Base-by-base conservation (phyloP, 2,329 filamentous ascomycete species). In the Malbranchea cinnamomea region DNA sequence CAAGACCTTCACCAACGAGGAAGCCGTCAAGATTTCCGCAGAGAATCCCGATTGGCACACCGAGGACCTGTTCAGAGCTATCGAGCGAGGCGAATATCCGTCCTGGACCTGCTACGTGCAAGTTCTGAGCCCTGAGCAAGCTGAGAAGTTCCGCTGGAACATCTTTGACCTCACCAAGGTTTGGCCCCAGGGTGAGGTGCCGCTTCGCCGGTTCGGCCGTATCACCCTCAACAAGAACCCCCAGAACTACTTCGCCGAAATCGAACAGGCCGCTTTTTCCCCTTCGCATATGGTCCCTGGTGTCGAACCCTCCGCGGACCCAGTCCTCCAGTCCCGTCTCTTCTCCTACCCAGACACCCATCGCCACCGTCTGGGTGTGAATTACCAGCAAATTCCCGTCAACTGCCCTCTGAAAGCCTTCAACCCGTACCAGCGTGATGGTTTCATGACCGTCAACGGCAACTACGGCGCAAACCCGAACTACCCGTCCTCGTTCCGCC, bases 341-440 rank as follows among this genome's bases (percentile, higher is more conserved):
- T 79, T 79, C 61, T 78, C 73, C 2, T 79, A 79, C 54, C 68
- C 72, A 7, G 74, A 80, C 45, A 74, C 72, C 14, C 71, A 74
- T 37, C 65, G 70, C 21, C 67, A 78, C 52, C 68, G 73, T 25
- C 54, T 76, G 2, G 71, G 72, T 19, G 60, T 60, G 29, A 77
- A 77, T 55, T 75, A 73, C 51, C 65, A 73, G 40, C 68, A 75
- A 45, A 66, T 76, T 31, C 71, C 71, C 13, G 66, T 71, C 41
- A 76, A 75, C 53, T 59, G 59, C 30, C 64, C 69, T 32, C 35
- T 62, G 39, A 58, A 52, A 59, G 45, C 56, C 59, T 59, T 59
- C 54, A 63, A 68, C 62, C 63, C 77, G 39, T 79, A 73, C 62
- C 76, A 82, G 50, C 71, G 78, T 37, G 78, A 83, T 45, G 79